Conservation (phyloP, 2,329 filamentous ascomycete genomes). For the Tolypocladium endophyticum region DNA sequence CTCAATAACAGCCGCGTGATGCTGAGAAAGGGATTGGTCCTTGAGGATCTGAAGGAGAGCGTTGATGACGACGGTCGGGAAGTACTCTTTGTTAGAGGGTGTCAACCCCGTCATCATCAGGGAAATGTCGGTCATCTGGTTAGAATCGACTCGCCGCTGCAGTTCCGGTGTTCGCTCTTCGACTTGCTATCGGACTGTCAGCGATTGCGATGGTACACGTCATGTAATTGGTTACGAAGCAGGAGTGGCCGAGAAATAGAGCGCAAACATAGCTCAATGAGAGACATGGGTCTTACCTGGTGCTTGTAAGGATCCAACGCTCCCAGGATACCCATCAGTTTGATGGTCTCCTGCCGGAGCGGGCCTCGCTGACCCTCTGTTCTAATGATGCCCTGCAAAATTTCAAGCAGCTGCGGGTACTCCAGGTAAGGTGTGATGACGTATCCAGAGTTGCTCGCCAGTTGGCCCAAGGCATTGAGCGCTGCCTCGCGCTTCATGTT, state of each 20-base stretch:
- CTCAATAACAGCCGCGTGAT: constrained; percentile 90
- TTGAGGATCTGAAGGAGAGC: constrained; percentile 86
- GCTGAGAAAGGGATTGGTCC: constrained; percentile 78
- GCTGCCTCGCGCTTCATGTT: constrained; percentile 85
- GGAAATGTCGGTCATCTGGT: constrained; percentile 79
- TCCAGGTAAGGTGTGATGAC: constrained; percentile 94
- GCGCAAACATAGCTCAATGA: not conserved
- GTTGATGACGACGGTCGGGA: constrained; percentile 95
- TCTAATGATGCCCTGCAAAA: constrained; percentile 88
- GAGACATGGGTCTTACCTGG: constrained; percentile 38
- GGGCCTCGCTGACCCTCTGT: constrained; percentile 76
- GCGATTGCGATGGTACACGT: not conserved
- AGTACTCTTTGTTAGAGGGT: constrained; percentile 96
- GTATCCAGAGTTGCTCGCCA: constrained; percentile 94
- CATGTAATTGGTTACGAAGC: too few species aligned
- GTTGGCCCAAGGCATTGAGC: constrained; percentile 77
- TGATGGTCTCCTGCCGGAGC: constrained; percentile 87
- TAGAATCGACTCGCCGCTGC: constrained; percentile 53
- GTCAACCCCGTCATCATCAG: constrained; percentile 97
- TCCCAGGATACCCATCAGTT: constrained; percentile 88
- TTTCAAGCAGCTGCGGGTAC: constrained; percentile 85
- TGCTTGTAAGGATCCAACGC: constrained; percentile 94
- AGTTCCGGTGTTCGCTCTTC: constrained; percentile 80
- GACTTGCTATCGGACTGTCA: constrained; percentile 46
- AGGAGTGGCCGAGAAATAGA: not conserved